These are phyloP conservation scores for Rhizomucor pusillus DNA, from an alignment of 371 early-diverging fungal genomes.

Conservation along the genomic window DNA sequence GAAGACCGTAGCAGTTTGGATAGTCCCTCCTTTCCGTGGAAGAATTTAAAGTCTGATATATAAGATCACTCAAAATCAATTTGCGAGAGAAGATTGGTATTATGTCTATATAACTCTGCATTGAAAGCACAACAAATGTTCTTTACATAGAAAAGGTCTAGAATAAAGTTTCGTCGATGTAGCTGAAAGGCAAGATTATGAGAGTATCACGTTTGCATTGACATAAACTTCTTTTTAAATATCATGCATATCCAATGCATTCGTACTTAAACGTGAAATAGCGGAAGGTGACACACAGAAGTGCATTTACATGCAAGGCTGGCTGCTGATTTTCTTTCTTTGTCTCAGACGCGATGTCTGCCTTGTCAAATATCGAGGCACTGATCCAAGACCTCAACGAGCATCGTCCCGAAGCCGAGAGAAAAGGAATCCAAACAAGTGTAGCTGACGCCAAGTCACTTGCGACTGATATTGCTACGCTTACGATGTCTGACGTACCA, in stretches of 20 bases:
- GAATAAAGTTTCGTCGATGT: neutral
- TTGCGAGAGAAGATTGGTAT: no score
- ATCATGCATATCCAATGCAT: neutral
- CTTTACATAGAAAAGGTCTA: no score
- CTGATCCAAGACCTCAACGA: neutral
- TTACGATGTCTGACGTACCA: constrained; percentile 24
- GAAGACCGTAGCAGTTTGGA: no score
- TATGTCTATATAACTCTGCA: no score
- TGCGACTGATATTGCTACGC: constrained; percentile 21
- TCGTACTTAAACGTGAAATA: neutral
- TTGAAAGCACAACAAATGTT: no score
- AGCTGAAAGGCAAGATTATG: neutral
- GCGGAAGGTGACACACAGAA: neutral
- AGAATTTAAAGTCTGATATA: no score
- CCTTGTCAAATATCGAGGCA: neutral
- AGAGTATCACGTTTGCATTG: neutral
- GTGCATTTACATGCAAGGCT: neutral
- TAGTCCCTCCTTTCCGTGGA: no score
- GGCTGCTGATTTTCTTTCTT: neutral
- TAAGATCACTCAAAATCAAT: no score
- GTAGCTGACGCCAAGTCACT: constrained; percentile 17
- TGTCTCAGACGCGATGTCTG: neutral
- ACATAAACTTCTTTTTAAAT: neutral
- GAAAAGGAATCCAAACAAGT: neutral
- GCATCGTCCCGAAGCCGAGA: neutral